phyloP scores from a whole-genome alignment of 352 stramenopile genomes.

The Phytophthora fragariae region DNA sequence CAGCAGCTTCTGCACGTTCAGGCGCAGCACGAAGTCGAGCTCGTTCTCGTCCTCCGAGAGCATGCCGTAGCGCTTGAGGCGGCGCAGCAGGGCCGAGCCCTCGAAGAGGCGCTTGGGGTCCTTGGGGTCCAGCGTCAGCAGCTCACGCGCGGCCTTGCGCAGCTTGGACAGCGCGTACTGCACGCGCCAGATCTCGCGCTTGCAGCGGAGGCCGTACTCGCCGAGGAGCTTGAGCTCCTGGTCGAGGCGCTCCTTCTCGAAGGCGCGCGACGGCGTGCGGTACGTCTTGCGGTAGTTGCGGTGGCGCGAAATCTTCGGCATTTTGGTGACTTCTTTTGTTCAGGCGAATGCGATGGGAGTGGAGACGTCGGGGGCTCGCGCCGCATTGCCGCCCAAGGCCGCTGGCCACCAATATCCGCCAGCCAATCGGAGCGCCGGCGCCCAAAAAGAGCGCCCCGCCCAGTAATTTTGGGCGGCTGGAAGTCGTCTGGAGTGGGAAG shows the following conservation, averaged over 20 bases:
- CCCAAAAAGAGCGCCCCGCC: neutral
- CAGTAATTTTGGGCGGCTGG: no score
- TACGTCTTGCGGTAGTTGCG: conserved; percentile 98
- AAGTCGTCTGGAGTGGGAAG: no score
- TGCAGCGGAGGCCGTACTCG: conserved; percentile 99
- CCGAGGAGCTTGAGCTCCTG: conserved; percentile 99
- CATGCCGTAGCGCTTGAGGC: conserved; percentile 97
- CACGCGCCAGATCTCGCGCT: conserved; percentile 99
- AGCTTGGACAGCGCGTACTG: conserved; percentile 99
- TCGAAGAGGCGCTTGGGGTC: conserved; percentile 99
- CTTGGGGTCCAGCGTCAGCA: conserved; percentile 98
- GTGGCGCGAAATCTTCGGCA: conserved; percentile 90
- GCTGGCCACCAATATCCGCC: conserved; percentile 57
- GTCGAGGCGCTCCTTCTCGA: conserved; percentile 99
- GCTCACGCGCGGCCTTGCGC: conserved; percentile 97
- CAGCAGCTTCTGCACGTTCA: conserved; percentile 99
- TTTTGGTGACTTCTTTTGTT: conserved; percentile 72
- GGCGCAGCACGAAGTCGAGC: conserved; percentile 98
- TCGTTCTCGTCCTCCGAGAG: conserved; percentile 98
- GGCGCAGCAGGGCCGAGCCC: conserved; percentile 96
- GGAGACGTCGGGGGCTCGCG: conserved; percentile 20
- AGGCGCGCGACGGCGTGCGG: conserved; percentile 98
- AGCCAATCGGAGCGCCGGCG: conserved; percentile 40
- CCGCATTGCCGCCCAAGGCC: neutral
- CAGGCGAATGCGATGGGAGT: conserved; percentile 80